Base-by-base conservation (phyloP, 2,329 filamentous ascomycete species). In the Aureobasidium vineae region DNA sequence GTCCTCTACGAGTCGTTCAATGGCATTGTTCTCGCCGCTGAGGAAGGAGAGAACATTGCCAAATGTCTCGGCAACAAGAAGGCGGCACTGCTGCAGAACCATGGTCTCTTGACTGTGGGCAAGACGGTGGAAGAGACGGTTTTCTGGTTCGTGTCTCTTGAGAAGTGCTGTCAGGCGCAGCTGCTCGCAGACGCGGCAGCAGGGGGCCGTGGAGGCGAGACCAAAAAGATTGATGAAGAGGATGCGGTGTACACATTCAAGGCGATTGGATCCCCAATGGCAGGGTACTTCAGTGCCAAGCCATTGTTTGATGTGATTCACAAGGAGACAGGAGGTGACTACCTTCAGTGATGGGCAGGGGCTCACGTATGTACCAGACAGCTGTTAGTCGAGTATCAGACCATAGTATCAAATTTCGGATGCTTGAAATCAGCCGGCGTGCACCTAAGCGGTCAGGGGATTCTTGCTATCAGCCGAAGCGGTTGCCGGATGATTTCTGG, bases 231-330 rank as follows among this genome's bases (percentile, higher is more conserved):
- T 71, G 79, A 82, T 10, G 84, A 89, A 1, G 85, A 86, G 61
- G 89, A 92, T 74, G 89, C 90, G 1, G 79, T 75, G 19, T 90
- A 84, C 72, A 92, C 90, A 0, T 87, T 85, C 71, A 85, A 88
- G 76, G 82, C 85, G 0, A 80, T 91, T 3, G 90, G 90, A 0
- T 84, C 80, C 0, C 80, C 84, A 19, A 72, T 75, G 40, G 87
- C 85, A 0, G 89, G 89, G 0, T 91, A 85, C 81, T 92, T 92
- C 73, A 86, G 83, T 71, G 89, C 87, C 6, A 88, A 87, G 78
- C 89, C 89, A 19, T 71, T 88, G 69, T 92, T 92, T 77, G 88
- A 91, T 78, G 77, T 90, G 47, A 84, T 89, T 69, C 83, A 88
- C 71, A 83, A 83, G 73, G 85, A 88, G 77, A 84, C 82, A 2